Percentiles rank a stretch among this genome's conserved stretches.
These are phyloP conservation scores for Phytophthora hibernalis DNA, from an alignment of 352 stramenopile genomes.

Conservation along the genomic window DNA sequence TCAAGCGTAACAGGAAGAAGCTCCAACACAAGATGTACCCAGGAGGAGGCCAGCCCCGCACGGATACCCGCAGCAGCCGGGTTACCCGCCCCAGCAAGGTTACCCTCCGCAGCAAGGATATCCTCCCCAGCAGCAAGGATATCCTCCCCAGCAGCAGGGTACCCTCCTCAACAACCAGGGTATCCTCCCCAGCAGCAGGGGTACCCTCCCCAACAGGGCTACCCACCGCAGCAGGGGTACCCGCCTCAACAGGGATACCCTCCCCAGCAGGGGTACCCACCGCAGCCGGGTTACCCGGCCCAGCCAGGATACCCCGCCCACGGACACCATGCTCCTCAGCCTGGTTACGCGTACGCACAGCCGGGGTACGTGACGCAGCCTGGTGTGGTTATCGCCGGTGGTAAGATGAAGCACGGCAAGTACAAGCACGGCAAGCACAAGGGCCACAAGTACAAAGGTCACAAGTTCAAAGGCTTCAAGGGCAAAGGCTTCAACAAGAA, in stretches of 20 bases:
- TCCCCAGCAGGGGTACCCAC: constrained; percentile 39
- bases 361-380: constrained; percentile 48
- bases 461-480: constrained; percentile 43
- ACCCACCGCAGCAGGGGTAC: constrained; percentile 50
- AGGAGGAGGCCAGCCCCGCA: constrained; percentile 30
- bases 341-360: constrained; percentile 40
- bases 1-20: not conserved
- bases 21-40: constrained; percentile 29
- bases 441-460: constrained; percentile 39
- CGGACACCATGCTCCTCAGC: constrained; percentile 37
- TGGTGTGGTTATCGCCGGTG: constrained; percentile 36
- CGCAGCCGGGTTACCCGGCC: constrained; percentile 40
- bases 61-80: constrained; percentile 38
- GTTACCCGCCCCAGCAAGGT: constrained; percentile 41
- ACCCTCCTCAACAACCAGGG: constrained; percentile 13
- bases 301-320: constrained; percentile 49
- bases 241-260: constrained; percentile 47
- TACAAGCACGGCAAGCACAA: constrained; percentile 48
- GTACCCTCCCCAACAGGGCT: constrained; percentile 21
- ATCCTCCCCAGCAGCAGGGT: constrained; percentile 24
- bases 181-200: constrained; percentile 15
- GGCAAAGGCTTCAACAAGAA: constrained; percentile 50
- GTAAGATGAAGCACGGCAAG: constrained; percentile 52
- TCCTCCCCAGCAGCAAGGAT: constrained; percentile 31
- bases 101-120: constrained; percentile 50